A percentile compares a stretch with the other conserved stretches of the same genome.
phyloP scores from a whole-genome alignment of 371 early-diverging fungal genomes.

The Saksenaea vasiformis region DNA sequence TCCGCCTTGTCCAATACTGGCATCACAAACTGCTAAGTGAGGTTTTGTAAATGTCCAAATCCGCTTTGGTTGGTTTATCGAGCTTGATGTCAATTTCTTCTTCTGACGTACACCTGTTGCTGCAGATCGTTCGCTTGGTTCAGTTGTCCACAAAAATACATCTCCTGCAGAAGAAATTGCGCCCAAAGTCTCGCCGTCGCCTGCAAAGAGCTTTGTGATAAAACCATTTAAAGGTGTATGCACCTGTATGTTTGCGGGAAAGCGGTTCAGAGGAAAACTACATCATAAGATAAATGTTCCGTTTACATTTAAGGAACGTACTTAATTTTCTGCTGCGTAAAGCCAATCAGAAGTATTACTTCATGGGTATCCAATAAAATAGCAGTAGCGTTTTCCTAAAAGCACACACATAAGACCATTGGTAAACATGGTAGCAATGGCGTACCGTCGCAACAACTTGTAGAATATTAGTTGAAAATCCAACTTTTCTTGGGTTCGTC shows the following conservation, averaged over 20 bases:
- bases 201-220: slow-evolving; percentile 31
- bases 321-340: slow-evolving; percentile 49
- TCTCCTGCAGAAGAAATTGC: slow-evolving; percentile 55
- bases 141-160: slow-evolving; percentile 54
- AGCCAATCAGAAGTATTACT: slow-evolving; percentile 49
- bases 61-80: slow-evolving; percentile 33
- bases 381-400: slow-evolving; percentile 54
- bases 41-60: slow-evolving; percentile 47
- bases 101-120: neutral
- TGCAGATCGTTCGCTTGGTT: slow-evolving; percentile 8
- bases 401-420: neutral
- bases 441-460: slow-evolving; percentile 56
- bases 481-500: slow-evolving; percentile 51
- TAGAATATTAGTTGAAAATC: slow-evolving; percentile 42
- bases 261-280: slow-evolving; percentile 47
- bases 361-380: slow-evolving; percentile 49
- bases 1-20: slow-evolving; percentile 55
- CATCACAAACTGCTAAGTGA: slow-evolving; percentile 42
- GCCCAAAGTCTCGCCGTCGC: slow-evolving; percentile 52
- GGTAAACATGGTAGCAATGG: neutral
- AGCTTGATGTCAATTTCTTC: neutral
- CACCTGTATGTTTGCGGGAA: slow-evolving; percentile 43
- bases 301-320: slow-evolving; percentile 15
- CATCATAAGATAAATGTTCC: neutral
- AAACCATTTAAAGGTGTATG: slow-evolving; percentile 20